Conservation (phyloP, 2,329 filamentous ascomycete genomes). For the Pyrenophora seminiperda region DNA sequence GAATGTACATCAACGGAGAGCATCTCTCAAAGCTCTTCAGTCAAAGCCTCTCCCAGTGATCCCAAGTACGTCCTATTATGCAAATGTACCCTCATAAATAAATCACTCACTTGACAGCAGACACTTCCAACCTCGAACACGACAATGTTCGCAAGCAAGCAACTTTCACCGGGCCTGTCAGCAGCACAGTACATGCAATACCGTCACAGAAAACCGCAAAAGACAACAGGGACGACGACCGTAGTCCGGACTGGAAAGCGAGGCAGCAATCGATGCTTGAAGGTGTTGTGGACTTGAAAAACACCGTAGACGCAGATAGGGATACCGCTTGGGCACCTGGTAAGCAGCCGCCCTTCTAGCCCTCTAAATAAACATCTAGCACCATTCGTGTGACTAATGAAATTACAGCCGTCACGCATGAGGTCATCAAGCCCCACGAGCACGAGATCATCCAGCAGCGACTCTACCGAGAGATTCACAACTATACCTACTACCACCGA, state of each 20-base stretch:
- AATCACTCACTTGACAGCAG: constrained; percentile 9
- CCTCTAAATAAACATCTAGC: not conserved
- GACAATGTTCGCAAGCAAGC: not conserved
- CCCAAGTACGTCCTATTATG: constrained; percentile 12
- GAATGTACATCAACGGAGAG: constrained; percentile 28
- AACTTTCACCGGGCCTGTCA: not conserved
- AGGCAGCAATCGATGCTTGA: constrained; percentile 22
- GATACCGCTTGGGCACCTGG: constrained; percentile 48
- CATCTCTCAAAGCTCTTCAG: constrained; percentile 7
- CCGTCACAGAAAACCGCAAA: constrained; percentile 2
- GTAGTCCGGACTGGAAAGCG: constrained; percentile 6
- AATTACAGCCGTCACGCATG: constrained; percentile 57
- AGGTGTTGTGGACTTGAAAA: constrained; percentile 44
- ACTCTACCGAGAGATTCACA: constrained; percentile 61
- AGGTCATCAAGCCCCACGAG: constrained; percentile 51
- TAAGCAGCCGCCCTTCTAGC: constrained; percentile 21
- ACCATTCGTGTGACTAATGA: constrained; percentile 13
- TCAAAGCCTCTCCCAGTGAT: constrained; percentile 10
- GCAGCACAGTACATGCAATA: constrained; percentile 1
- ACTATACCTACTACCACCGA: constrained; percentile 58
- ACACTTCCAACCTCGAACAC: not conserved
- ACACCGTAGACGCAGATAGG: constrained; percentile 50
- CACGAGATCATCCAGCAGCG: constrained; percentile 56
- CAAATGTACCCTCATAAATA: not conserved
- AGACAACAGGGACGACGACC: not conserved